Conservation (phyloP, 495 filamentous ascomycete species). For the Terfezia boudieri region DNA sequence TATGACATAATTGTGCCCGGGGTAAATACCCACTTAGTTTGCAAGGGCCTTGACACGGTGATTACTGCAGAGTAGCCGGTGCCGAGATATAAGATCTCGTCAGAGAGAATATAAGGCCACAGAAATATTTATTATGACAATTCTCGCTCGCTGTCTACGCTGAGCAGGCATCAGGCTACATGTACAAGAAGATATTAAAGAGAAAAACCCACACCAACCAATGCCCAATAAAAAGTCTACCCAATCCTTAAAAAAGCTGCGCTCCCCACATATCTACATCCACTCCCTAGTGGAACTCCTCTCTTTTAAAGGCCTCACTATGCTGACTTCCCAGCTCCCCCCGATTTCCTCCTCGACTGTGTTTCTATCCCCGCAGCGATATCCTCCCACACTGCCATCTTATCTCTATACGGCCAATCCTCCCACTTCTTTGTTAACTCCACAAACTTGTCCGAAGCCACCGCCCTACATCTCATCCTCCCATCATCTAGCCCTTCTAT, state of each 20-base stretch:
- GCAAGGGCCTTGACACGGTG: too few relatives aligned
- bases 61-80: too few relatives aligned
- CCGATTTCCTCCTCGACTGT: not conserved
- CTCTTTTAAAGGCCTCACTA: not conserved
- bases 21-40: too few relatives aligned
- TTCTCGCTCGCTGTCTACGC: too few relatives aligned
- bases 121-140: too few relatives aligned
- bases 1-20: too few relatives aligned
- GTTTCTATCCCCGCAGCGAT: not conserved
- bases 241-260: not conserved
- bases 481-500: constrained; percentile 8
- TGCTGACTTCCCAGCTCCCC: not conserved
- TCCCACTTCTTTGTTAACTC: constrained; percentile 30
- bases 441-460: constrained; percentile 27
- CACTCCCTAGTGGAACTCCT: not conserved
- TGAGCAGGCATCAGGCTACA: too few relatives aligned
- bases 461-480: constrained; percentile 21
- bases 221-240: too few relatives aligned
- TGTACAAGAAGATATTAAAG: too few relatives aligned
- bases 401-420: constrained; percentile 32
- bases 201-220: too few relatives aligned
- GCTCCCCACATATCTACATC: not conserved
- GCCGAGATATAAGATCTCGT: too few relatives aligned
- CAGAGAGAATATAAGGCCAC: too few relatives aligned
- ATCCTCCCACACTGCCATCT: not conserved